phyloP scores from a whole-genome alignment of 352 stramenopile species.

The Phytophthora sp. region DNA sequence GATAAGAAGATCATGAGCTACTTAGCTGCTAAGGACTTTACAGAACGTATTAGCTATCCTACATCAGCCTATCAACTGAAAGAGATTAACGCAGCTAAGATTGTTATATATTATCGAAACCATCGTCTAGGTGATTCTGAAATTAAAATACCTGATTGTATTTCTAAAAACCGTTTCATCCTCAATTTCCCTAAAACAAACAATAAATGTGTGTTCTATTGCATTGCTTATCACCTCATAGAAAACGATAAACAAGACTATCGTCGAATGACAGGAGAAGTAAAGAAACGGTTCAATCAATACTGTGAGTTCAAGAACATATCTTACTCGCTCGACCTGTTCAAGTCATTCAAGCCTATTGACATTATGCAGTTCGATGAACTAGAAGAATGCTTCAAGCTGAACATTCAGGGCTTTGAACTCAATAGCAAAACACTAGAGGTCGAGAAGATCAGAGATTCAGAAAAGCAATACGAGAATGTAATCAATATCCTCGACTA shows the following conservation, averaged over 20 bases:
- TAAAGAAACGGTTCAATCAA: not conserved
- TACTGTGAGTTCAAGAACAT: conserved; percentile 1
- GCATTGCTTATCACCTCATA: conserved; percentile 11
- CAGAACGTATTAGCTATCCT: conserved; percentile 1
- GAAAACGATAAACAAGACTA: not conserved
- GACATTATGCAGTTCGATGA: conserved; percentile 23
- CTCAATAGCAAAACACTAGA: conserved; percentile 4
- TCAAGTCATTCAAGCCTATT: conserved; percentile 10
- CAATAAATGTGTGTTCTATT: conserved; percentile 17
- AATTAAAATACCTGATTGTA: conserved; percentile 15
- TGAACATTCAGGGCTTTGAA: conserved; percentile 8
- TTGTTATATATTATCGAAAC: conserved; percentile 17
- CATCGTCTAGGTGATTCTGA: conserved; percentile 20
- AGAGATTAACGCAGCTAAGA: conserved; percentile 7
- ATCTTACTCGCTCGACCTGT: not conserved
- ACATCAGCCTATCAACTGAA: conserved; percentile 4
- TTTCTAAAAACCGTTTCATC: conserved; percentile 16
- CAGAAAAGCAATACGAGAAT: not conserved
- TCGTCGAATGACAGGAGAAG: not conserved
- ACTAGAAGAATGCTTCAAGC: conserved; percentile 13
- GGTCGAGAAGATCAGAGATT: not conserved
- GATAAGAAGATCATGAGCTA: not conserved
- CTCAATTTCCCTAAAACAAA: conserved; percentile 18
- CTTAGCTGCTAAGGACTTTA: not conserved
- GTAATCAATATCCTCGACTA: conserved; percentile 16